Evolutionary conservation across 805 yeast species (phyloP), one percentile per base, ranked within the genome.

Genomic region (Sugiyamaella qingdaonensis): DNA sequence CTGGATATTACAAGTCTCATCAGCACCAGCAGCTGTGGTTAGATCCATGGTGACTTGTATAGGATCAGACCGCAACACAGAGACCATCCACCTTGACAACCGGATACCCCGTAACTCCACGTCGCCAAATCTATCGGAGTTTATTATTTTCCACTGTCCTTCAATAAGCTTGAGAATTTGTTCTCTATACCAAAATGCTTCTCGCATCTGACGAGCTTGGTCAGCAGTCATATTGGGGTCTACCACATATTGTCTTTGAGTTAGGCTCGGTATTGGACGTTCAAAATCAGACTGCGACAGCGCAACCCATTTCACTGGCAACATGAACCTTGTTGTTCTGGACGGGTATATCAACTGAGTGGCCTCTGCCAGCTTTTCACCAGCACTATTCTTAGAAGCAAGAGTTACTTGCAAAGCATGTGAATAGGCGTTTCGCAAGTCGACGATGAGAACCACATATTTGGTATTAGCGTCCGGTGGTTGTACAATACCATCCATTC

Each of bases 161-260:
- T 69, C 66, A 4, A 94, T 60, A 13, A 73, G 71, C 45, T 77
- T 73, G 49, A 92, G 70, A 1, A 94, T 65, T 55, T 77, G 76
- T 53, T 85, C 82, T 53, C 95, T 71, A 57, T 86, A 79, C 99
- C 99, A 92, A 67, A 90, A 94, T 1, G 79, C 71, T 56, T 82
- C 84, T 53, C 81, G 74, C 69, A 81, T 78, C 50, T 73, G 78
- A 43, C 61, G 61, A 34, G 78, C 84, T 55, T 86, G 88, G 9
- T 79, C 82, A 79, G 71, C 55, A 71, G 78, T 55, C 69, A 74
- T 48, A 60, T 68, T 37, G 16, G 58, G 47, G 42, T 69, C 85
- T 33, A 81, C 76, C 16, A 88, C 75, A 64, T 81, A 86, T 68
- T 90, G 96, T 56, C 81, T 81, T 34, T 81, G 77, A 19, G 85